Conservation (phyloP, 371 early-diverging fungal genomes). For the Coemansia sp. region DNA sequence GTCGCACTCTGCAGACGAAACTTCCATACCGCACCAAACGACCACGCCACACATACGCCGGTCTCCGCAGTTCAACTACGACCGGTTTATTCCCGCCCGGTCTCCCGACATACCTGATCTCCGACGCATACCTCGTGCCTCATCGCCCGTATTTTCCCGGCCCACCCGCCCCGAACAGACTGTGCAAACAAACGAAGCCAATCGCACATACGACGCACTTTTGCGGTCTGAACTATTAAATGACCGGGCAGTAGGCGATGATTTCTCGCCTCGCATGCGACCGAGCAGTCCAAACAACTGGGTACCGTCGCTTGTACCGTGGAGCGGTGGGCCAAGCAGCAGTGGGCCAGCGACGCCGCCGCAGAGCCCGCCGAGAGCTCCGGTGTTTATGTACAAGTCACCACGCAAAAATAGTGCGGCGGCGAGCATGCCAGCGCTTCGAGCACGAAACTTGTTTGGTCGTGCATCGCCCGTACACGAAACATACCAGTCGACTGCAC, state of each 20-base stretch:
- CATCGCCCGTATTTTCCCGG: conserved; percentile 33
- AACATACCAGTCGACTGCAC: conserved; percentile 28
- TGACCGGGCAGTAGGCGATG: conserved; percentile 24
- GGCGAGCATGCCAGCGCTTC: conserved; percentile 6
- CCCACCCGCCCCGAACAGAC: conserved; percentile 18
- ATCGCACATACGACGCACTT: conserved; percentile 49
- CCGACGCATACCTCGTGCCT: conserved; percentile 13
- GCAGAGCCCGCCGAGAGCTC: conserved; percentile 15
- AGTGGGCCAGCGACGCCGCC: conserved; percentile 45
- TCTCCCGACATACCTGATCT: conserved; percentile 24
- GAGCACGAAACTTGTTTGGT: conserved; percentile 25
- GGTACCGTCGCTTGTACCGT: conserved; percentile 45
- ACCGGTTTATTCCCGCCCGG: conserved; percentile 47
- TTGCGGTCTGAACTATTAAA: conserved; percentile 48
- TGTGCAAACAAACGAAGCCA: conserved; percentile 39
- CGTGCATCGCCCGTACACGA: conserved; percentile 42
- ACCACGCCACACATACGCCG: conserved; percentile 27
- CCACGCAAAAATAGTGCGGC: conserved; percentile 32
- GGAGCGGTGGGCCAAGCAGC: conserved; percentile 35
- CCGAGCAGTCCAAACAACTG: conserved; percentile 26
- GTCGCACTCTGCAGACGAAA: neutral
- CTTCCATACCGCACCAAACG: conserved; percentile 10
- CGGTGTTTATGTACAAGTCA: conserved; percentile 40
- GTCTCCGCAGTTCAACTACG: conserved; percentile 47
- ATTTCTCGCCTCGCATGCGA: conserved; percentile 19